phyloP scores from a whole-genome alignment of 2,329 filamentous ascomycete species.

The Stagonosporopsis cucurbitacearum region DNA sequence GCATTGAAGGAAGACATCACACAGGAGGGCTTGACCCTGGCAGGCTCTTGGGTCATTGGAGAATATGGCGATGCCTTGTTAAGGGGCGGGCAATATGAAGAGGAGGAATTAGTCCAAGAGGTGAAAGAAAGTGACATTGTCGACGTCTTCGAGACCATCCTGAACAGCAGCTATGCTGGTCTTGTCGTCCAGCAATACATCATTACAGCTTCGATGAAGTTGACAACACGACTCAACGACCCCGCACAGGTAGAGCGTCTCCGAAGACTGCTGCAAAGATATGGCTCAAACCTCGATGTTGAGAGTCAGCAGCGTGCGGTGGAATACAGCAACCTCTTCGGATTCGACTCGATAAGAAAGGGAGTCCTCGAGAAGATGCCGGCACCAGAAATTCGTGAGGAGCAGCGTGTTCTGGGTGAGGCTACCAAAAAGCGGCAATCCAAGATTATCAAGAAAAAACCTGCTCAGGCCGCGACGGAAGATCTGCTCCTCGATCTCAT shows the following conservation, averaged over 20 bases:
- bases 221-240: constrained; percentile 86
- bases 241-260: constrained; percentile 85
- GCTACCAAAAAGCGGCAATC: constrained; percentile 63
- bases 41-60: constrained; percentile 96
- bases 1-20: constrained; percentile 96
- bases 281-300: constrained; percentile 88
- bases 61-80: constrained; percentile 95
- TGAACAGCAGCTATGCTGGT: constrained; percentile 92
- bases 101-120: constrained; percentile 83
- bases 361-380: constrained; percentile 99
- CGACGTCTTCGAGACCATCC: constrained; percentile 88
- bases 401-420: constrained; percentile 87
- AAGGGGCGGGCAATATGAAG: constrained; percentile 87
- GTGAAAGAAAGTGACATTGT: constrained; percentile 90
- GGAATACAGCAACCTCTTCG: constrained; percentile 95
- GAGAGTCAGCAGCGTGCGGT: constrained; percentile 96
- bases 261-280: constrained; percentile 74
- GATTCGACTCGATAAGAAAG: constrained; percentile 81
- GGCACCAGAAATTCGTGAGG: constrained; percentile 93
- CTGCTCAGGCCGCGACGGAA: constrained; percentile 84
- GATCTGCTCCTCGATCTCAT: constrained; percentile 92
- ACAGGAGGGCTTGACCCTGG: constrained; percentile 91
- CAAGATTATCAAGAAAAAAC: constrained; percentile 69
- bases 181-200: constrained; percentile 96
- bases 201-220: constrained; percentile 90